Evolutionary conservation across 352 stramenopile genomes (phyloP), one percentile per base, ranked within the genome.

Genomic region (Phytopythium mirpurense): DNA sequence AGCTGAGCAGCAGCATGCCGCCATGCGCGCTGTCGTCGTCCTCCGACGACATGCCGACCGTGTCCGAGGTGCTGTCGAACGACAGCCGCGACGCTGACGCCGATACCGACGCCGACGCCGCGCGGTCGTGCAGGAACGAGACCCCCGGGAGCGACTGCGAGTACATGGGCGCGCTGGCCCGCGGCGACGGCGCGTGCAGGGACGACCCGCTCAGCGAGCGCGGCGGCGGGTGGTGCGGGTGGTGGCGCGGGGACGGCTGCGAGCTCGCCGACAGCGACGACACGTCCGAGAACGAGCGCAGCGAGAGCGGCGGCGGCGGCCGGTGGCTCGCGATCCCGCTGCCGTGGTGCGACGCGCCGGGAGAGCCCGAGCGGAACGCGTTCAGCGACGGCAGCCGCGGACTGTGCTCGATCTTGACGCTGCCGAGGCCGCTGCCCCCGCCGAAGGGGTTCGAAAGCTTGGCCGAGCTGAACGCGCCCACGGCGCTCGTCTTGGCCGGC

Each of bases 131-230:
- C 32, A 89, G 48, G 56, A 72, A 89, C n/a, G 72, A 81, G 15
- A 83, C 60, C 12, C 77, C 67, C 0, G 80, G 80, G 1, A 91
- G 70, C 42, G 78, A 89, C 56, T 90, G 80, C 41, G 80, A 90
- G 48, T 83, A 88, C 57, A 79, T 72, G 15, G 56, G 52, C 3
- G 63, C 58, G 24, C 62, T 64, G 2, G 57, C 61, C 26, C 61
- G 48, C 46, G 56, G 51, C 18, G 74, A 72, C 29, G 58, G 54
- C 1, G 54, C 55, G 24, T 70, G 68, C 5, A 52, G 34, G 2
- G 46, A 41, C 5, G 29, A 37, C 11, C 46, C 34, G 15, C 29
- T 42, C 19, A 42, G 31, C 19, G 46, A 52, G 12, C 41, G 40
- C 38, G 23, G 40, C 0, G 51, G 58, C 29, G 62, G 47, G 53